Evolutionary conservation across 1,139 yeast species (phyloP), one percentile per base, ranked within the genome.

Genomic region (Blastobotrys serpentis): DNA sequence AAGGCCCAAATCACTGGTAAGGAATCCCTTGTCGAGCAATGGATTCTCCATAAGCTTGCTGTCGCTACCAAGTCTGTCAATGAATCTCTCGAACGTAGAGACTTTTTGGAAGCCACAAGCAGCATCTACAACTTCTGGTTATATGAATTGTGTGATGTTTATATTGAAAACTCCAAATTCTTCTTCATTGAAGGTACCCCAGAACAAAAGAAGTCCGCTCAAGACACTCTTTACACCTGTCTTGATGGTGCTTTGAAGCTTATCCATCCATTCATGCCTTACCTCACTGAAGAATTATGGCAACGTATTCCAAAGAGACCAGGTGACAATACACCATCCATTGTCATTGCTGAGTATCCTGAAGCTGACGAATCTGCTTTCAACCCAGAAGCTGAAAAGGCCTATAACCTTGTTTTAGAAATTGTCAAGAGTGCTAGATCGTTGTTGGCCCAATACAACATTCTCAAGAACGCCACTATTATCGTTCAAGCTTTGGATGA

Each of bases 191-290:
- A 90, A 69, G 98, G 98, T 62, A 78, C 94, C 39, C 81, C 79
- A 29, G 84, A 73, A 57, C 95, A 90, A 74, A 78, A 83, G 75
- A 79, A 79, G 67, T 86, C 95, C 51, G 98, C 98, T 26, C 87
- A 84, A 72, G 94, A 90, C 67, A 92, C 98, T 26, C 77, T 92
- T 60, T 92, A 89, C 80, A 87, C 94, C 33, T 80, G 95, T 73
- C 78, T 92, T 59, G 98, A 92, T 65, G 86, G 87, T 57, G 97
- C 97, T 14, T 78, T 92, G 74, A 84, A 79, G 69, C 70, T 92
- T 74, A 92, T 90, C 61, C 98, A 92, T 67, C 98, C 98, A 68
- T 92, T 88, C 76, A 92, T 92, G 98, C 98, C 98, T 44, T 92
- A 81, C 67, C 76, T 92, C 57, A 83, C 98, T 45, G 98, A 92